A percentile compares a stretch with the other conserved stretches of the same genome.
Conservation (phyloP, 2,329 filamentous ascomycete species). For the Exserohilum rostratum region DNA sequence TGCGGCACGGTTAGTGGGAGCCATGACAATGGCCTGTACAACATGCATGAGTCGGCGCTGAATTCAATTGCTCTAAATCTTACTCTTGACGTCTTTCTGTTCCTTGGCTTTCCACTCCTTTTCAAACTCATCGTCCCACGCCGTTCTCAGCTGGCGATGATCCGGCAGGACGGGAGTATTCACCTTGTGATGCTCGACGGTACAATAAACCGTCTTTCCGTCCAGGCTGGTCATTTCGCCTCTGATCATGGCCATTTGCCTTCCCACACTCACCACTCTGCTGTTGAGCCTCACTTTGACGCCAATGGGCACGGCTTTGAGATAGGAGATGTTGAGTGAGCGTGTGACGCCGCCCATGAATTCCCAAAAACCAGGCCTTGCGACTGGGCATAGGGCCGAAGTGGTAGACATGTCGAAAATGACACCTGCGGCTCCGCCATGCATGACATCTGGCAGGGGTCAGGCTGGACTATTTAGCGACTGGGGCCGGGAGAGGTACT, state of each 20-base stretch:
- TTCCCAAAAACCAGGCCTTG: constrained; percentile 58
- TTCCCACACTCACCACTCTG: constrained; percentile 54
- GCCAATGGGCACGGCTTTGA: constrained; percentile 56
- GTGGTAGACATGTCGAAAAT: constrained; percentile 55
- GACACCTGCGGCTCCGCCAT: constrained; percentile 49
- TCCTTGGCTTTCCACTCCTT: constrained; percentile 28
- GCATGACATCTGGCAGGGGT: constrained; percentile 46
- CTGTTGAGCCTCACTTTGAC: constrained; percentile 53
- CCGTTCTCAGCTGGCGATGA: constrained; percentile 48
- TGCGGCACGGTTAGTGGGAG: neutral
- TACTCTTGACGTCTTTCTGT: constrained; percentile 19
- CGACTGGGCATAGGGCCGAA: constrained; percentile 56
- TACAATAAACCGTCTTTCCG: constrained; percentile 56
- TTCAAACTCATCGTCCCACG: constrained; percentile 55
- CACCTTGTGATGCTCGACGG: constrained; percentile 61
- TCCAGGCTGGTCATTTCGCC: constrained; percentile 58
- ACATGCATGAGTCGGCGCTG: neutral
- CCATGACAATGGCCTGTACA: constrained; percentile 16
- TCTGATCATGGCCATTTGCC: constrained; percentile 59
- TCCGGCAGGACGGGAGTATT: constrained; percentile 50
- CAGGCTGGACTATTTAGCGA: neutral
- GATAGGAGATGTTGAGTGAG: constrained; percentile 58
- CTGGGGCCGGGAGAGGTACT: constrained; percentile 22
- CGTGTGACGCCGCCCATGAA: constrained; percentile 60
- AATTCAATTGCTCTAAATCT: constrained; percentile 17